Evolutionary conservation across 768 basidiomycete genomes (phyloP), one percentile per base, ranked within the genome.

Genomic region (Pseudohyphozyma bogoriensis): DNA sequence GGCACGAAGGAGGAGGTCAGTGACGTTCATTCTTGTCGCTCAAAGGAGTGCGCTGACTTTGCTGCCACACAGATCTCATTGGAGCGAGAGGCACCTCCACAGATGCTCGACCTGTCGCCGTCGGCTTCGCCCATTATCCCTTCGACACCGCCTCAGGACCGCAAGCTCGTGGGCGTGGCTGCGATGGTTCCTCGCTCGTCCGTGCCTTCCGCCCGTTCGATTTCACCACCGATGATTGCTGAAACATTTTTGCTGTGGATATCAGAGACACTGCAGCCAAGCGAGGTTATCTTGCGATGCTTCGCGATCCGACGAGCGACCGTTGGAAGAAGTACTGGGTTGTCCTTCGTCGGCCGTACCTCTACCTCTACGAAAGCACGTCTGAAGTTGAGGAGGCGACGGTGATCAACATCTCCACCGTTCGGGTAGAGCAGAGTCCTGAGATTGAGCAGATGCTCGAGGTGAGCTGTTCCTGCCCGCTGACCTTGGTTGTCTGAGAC

Each of bases 241-340:
- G 20, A 51, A 47, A 4, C 51, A 0, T 63, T 87, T 85, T n/a
- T n/a, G 73, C 78, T 87, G 40, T n/a, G n/a, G n/a, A 80, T 83
- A 79, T 81, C 60, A 84, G 87, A 29, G 87, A 57, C 12, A 51
- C 65, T 8, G 45, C 83, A 4, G 87, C 87, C 11, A 92, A 90
- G 79, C 85, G 83, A 72, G 93, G 93, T 13, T 77, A 85, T 70
- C 76, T 97, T 53, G 75, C 85, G 76, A 79, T 92, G 63, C 79
- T 96, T 66, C 81, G 79, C 31, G 85, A 97, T 72, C 87, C 91
- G 15, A 81, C 80, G 45, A 82, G 82, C 69, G 82, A 89, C 69
- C 73, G 76, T 33, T 99, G 95, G 95, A 81, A 82, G 68, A 82
- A 80, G 70, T 78, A 84, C 57, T 91, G 86, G 84, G 90, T 91